A percentile compares a stretch with the other conserved stretches of the same genome.
These are phyloP conservation scores for Pleoardoris graminearum DNA, from an alignment of 2,329 filamentous ascomycete species.

Conservation along the genomic window DNA sequence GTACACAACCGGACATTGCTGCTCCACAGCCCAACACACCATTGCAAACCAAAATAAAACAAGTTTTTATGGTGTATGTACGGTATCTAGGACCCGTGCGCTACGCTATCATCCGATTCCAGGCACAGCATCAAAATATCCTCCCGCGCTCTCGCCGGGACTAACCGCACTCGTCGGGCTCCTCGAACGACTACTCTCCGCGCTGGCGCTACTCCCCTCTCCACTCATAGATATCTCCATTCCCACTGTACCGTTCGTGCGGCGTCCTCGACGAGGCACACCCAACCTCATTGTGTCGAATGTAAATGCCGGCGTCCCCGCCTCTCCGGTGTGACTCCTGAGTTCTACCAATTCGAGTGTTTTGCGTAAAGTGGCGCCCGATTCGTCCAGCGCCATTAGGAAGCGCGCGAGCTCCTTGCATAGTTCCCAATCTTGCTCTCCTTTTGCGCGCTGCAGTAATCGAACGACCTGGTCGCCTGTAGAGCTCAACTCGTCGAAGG, in stretches of 20 bases:
- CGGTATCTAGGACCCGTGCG: too few species aligned
- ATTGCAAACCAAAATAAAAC: not conserved
- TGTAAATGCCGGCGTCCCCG: conserved; percentile 34
- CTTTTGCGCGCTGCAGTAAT: conserved; percentile 77
- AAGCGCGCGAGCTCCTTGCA: conserved; percentile 96
- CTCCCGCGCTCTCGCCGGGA: not conserved
- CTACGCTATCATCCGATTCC: not conserved
- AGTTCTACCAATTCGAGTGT: conserved; percentile 62
- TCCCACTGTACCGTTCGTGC: conserved; percentile 11
- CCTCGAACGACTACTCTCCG: not conserved
- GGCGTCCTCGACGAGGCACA: conserved; percentile 30
- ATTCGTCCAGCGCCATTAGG: conserved; percentile 86
- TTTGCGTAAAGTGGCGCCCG: conserved; percentile 75
- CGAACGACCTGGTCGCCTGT: conserved; percentile 79
- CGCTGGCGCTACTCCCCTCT: not conserved
- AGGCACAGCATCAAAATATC: conserved; percentile 1
- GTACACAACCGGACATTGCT: too few species aligned
- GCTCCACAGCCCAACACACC: not conserved
- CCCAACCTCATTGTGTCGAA: conserved; percentile 35
- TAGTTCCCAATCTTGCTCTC: conserved; percentile 89
- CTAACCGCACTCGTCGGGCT: not conserved
- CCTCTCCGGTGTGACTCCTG: conserved; percentile 32
- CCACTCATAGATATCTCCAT: conserved; percentile 8
- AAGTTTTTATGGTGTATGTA: too few species aligned
- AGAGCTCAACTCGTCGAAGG: conserved; percentile 63